Evolutionary conservation across 148 eudicot species (phyloP), one percentile per base, ranked within the genome.

Genomic region (Nepenthes gracilis): DNA sequence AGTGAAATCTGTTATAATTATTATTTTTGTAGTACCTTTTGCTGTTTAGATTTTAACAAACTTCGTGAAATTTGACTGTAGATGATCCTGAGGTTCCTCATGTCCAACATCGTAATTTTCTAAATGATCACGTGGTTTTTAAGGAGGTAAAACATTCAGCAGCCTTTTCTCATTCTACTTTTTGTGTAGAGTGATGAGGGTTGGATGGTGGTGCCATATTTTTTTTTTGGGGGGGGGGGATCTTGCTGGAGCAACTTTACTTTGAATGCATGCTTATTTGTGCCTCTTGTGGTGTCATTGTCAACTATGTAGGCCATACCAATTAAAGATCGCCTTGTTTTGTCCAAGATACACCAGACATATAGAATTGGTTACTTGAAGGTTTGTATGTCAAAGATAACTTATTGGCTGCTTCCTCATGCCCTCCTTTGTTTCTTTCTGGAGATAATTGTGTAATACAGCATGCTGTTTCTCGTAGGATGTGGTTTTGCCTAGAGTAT

Each of bases 321-420:
- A 4, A 93, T 93, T 56, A 93, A 86, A 77, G 90, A 89, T 75
- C 79, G 81, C 33, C 58, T 64, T 65, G 92, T 86, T 56, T 66
- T 89, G 70, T 93, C 99, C 14, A 93, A 86, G 89, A 86, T 93
- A 64, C 99, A 93, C 66, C 96, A 88, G 60, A 93, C 92, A 15
- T 86, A 86, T 71, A 82, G 95, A 83, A 64, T 93, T 70, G 85
- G 95, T 65, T 93, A 86, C 70, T 60, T 93, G 59, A 93, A 93
- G 92, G 99, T 81, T 61, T 64, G 54, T 37, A 54, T 70, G 59
- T 64, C 14, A 37, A 34, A 36, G 35, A 14, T 61, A 3, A 12
- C 23, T 47, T 49, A 2, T 70, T 35, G 8, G 34, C 54, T 66
- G 23, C 52, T 60, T 76, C 13, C 33, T 59, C 71, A 43, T 57